These are phyloP conservation scores for Pleurotus tuber-regium DNA, from an alignment of 768 basidiomycete genomes.

Conservation along the genomic window DNA sequence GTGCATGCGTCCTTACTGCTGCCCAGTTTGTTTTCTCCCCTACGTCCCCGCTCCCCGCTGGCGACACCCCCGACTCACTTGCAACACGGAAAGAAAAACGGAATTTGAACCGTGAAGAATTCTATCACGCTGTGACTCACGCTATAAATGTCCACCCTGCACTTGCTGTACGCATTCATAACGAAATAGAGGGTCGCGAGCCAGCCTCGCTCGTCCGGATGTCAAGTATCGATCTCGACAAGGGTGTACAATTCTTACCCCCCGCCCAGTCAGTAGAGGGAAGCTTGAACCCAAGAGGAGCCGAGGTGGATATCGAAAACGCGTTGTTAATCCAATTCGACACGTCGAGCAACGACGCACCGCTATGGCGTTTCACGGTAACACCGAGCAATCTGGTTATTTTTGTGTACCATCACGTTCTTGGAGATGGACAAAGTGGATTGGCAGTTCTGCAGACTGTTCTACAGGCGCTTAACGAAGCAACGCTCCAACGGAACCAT, in stretches of 20 bases:
- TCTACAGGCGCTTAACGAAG: conserved; percentile 3
- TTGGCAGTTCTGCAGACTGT: neutral
- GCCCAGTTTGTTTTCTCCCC: neutral
- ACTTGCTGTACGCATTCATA: neutral
- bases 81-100: too few species aligned
- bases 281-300: too few species aligned
- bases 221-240: conserved; percentile 2
- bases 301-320: neutral
- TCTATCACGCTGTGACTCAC: neutral
- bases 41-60: too few species aligned
- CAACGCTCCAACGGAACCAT: too few species aligned
- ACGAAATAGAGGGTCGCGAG: neutral
- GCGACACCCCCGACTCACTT: too few species aligned
- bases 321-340: neutral
- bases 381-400: neutral
- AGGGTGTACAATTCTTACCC: neutral
- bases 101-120: neutral
- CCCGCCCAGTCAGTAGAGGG: too few species aligned
- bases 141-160: neutral
- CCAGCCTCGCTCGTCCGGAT: neutral
- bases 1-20: conserved; percentile 2
- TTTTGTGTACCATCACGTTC: conserved; percentile 5
- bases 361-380: conserved; percentile 6
- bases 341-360: neutral
- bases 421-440: conserved; percentile 7